Evolutionary conservation across 805 yeast species (phyloP).

Genomic region (Helenozyma baotianmanensis): DNA sequence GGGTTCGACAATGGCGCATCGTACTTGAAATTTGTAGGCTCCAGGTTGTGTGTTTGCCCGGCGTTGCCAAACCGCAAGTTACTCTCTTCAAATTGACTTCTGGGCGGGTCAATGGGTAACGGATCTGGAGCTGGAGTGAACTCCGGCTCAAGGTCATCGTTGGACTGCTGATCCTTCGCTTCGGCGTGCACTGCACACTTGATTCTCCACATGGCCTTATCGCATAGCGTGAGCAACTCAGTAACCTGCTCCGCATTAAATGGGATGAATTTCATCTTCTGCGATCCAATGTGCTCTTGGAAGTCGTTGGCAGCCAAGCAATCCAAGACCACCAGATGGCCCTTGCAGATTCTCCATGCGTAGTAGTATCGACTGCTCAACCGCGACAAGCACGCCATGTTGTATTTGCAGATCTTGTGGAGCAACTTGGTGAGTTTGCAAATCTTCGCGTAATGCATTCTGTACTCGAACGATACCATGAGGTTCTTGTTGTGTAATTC

Average conservation of each 20-base stretch:
- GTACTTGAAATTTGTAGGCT: too few relatives aligned
- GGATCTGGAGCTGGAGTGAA: too few relatives aligned
- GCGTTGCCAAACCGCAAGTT: too few relatives aligned
- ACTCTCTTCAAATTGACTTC: too few relatives aligned
- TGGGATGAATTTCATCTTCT: not conserved
- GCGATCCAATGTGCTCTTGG: not conserved
- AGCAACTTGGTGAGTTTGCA: conserved; percentile 30
- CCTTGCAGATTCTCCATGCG: conserved; percentile 13
- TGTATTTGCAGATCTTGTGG: conserved; percentile 23
- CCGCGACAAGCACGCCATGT: conserved; percentile 9
- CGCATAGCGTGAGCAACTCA: conserved; percentile 9
- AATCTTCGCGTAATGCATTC: conserved; percentile 18
- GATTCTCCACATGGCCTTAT: conserved; percentile 2
- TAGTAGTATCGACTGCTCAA: conserved; percentile 13
- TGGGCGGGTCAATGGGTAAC: too few relatives aligned
- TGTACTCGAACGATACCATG: conserved; percentile 15
- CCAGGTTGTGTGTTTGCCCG: too few relatives aligned
- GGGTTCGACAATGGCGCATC: too few relatives aligned
- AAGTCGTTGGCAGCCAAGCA: conserved; percentile 1
- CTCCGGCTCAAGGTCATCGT: too few relatives aligned
- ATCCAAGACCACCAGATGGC: conserved; percentile 10
- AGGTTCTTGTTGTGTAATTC: conserved; percentile 18
- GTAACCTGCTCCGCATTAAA: conserved; percentile 4
- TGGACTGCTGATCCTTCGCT: too few relatives aligned
- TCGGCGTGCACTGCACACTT: conserved; percentile 2